These are phyloP conservation scores for Trichoderma harzianum DNA, from an alignment of 2,329 filamentous ascomycete species.

Conservation along the genomic window DNA sequence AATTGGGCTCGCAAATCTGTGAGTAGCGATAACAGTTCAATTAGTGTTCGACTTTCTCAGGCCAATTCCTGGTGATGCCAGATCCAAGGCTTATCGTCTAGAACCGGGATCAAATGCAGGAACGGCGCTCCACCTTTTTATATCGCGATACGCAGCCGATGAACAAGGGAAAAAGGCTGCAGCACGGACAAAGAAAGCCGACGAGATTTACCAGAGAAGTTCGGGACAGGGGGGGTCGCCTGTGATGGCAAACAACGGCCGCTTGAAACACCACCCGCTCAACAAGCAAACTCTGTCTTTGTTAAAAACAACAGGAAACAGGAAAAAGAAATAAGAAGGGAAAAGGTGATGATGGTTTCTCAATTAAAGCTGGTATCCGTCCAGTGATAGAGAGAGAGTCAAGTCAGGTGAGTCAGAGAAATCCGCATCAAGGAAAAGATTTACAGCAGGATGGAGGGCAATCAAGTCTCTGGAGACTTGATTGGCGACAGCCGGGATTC, in stretches of 20 bases:
- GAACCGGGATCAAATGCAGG: not conserved
- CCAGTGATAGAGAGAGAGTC: not conserved
- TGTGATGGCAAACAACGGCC: not conserved
- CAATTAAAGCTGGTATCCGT: not conserved
- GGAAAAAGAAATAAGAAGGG: not conserved
- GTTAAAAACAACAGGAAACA: not conserved
- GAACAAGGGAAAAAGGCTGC: not conserved
- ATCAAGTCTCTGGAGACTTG: not conserved
- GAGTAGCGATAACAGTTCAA: not conserved
- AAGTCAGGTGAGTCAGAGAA: conserved; percentile 6
- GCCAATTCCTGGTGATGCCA: not conserved
- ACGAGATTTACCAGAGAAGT: not conserved
- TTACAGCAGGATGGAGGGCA: not conserved
- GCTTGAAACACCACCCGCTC: not conserved
- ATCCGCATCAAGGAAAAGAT: conserved; percentile 8
- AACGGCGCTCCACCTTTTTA: conserved; percentile 1
- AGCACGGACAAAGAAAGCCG: not conserved
- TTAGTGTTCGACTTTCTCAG: not conserved
- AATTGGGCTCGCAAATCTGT: not conserved
- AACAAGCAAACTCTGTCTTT: not conserved
- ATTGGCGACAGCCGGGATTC: not conserved
- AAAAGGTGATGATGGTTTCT: not conserved
- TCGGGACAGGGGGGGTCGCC: not conserved
- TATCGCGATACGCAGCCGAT: conserved; percentile 3
- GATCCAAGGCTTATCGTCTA: not conserved